These are phyloP conservation scores for Monosporascus sp. DNA, from an alignment of 2,329 filamentous ascomycete genomes.

Conservation along the genomic window DNA sequence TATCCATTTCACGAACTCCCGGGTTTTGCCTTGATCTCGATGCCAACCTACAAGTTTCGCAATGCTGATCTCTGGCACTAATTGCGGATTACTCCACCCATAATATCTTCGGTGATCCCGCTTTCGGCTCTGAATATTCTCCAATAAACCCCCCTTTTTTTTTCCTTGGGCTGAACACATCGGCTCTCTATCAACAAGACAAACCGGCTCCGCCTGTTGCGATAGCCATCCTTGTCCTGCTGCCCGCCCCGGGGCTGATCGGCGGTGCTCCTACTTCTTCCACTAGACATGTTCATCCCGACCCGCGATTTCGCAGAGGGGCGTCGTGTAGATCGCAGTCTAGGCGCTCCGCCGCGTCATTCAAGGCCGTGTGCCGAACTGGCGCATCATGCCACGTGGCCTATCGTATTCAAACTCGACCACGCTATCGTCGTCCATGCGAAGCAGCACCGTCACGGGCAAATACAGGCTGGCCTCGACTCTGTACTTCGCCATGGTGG, in stretches of 20 bases:
- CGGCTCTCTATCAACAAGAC: neutral
- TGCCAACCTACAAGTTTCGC: too few relatives aligned
- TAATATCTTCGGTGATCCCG: too few relatives aligned
- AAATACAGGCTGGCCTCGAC: constrained; percentile 3
- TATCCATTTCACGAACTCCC: too few relatives aligned
- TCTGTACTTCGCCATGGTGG: neutral
- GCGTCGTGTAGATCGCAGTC: constrained; percentile 1
- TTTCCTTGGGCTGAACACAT: too few relatives aligned
- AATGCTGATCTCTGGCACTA: too few relatives aligned
- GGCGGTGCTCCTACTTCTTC: neutral
- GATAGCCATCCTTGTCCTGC: neutral
- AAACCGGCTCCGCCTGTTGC: neutral
- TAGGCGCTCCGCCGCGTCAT: constrained; percentile 2
- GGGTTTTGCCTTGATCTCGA: too few relatives aligned
- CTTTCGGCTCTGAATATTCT: too few relatives aligned
- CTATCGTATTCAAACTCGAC: constrained; percentile 3
- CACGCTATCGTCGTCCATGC: neutral
- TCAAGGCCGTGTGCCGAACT: constrained; percentile 1
- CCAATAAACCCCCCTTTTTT: too few relatives aligned
- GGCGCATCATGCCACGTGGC: neutral
- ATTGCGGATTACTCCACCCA: too few relatives aligned
- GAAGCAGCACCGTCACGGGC: constrained; percentile 3
- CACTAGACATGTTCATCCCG: neutral
- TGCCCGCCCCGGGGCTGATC: neutral
- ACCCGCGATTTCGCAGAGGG: neutral